Base-by-base conservation (phyloP, 2,329 filamentous ascomycete species). In the Stemphylium vesicarium region DNA sequence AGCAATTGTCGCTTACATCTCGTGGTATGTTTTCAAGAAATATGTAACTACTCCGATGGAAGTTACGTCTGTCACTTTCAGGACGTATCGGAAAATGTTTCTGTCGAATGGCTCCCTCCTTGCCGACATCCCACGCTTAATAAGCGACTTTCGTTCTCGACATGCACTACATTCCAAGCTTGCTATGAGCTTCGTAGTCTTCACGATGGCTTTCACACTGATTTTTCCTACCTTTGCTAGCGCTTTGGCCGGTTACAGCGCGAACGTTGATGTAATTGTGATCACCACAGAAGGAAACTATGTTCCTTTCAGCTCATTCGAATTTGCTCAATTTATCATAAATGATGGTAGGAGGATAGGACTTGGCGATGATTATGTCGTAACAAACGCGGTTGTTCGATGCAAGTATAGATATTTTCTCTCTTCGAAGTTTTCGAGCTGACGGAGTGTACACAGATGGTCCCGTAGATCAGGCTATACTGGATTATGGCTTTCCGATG, bases 1-100 rank as follows among this genome's bases (percentile, higher is more conserved):
- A 40, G 49, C 57, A 1, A 12, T 70, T 5, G 10, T 69, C 4
- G 64, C 62, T 0, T 37, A 59, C 1, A 41, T 57, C 1, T 68
- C 60, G 3, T 69, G 61, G 60, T 49, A 43, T 13, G 47, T 59
- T 0, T 68, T 69, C 24, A 46, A 50, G 3, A 50, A 43, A 2
- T 68, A 70, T 29, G 48, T 68, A 0, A 67, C 66, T 0, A 56
- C 60, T 0, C 63, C 55, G 2, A 69, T 71, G 64, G 60, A 64
- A 41, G 15, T 51, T 6, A 42, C 32, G 4, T 62, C 66, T 0
- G 24, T 69, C 2, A 66, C 66, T 0, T 68, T 57, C 42, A 33
- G 43, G 6, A 61, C 61, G 1, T 69, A 58, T 24, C 55, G 60
- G 2, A 56, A 59, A 0, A 38, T 69, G 0, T 70, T 69, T 13